These are phyloP conservation scores for Pythium coloratum DNA, from an alignment of 352 stramenopile genomes.

Conservation along the genomic window DNA sequence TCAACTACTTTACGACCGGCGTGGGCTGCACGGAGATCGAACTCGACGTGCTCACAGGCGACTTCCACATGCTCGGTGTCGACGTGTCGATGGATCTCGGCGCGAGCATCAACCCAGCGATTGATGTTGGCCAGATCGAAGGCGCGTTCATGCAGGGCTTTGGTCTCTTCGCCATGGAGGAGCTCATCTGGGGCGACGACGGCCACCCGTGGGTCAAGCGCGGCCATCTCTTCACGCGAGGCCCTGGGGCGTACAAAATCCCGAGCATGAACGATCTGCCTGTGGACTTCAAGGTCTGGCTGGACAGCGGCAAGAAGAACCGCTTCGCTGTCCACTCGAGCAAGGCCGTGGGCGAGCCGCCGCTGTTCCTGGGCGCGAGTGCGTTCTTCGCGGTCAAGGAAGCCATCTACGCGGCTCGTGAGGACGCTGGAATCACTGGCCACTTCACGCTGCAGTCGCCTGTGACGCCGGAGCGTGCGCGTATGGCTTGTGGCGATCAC, in stretches of 20 bases:
- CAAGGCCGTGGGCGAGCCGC: constrained; percentile 95
- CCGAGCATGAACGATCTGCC: constrained; percentile 96
- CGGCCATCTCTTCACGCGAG: constrained; percentile 92
- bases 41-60: constrained; percentile 94
- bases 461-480: constrained; percentile 78
- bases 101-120: constrained; percentile 94
- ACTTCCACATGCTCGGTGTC: constrained; percentile 84
- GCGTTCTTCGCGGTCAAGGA: constrained; percentile 97
- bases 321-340: constrained; percentile 94
- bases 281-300: constrained; percentile 92
- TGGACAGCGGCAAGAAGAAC: constrained; percentile 93
- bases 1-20: constrained; percentile 97
- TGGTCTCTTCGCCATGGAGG: constrained; percentile 93
- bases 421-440: constrained; percentile 53
- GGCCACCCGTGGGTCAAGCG: constrained; percentile 93
- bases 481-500: constrained; percentile 79
- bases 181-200: constrained; percentile 94
- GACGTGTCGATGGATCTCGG: constrained; percentile 93
- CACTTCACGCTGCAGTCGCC: constrained; percentile 80
- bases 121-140: constrained; percentile 98
- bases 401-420: constrained; percentile 86
- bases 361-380: constrained; percentile 93
- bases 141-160: constrained; percentile 97
- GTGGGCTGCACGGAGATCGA: constrained; percentile 93
- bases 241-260: constrained; percentile 97